Evolutionary conservation across 2,329 filamentous ascomycete species (phyloP), one percentile per base, ranked within the genome.

Genomic region (Amauroascus verrucosus): DNA sequence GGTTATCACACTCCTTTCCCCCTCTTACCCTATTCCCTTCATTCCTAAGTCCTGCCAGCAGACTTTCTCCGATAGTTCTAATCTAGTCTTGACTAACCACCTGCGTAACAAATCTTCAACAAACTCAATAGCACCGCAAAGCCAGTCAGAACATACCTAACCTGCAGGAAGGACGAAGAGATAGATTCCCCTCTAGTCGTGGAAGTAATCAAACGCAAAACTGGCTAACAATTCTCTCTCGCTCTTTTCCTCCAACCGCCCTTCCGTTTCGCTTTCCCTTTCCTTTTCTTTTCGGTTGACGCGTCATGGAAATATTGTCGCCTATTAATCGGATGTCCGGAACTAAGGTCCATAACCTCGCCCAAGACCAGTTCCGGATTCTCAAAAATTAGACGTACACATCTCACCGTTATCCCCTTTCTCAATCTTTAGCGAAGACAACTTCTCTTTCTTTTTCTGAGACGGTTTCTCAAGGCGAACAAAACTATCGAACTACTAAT

Each of bases 151-250:
- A 54, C 52, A 14, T 54, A 49, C 32, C 38, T 54, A 14, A 54
- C 52, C 43, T 54, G 52, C 30, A 44, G 52, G 40, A 49, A 40
- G 35, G 32, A 50, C 22, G 52, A 54, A 38, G 52, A 54, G 52
- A 50, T 54, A 28, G 52, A 54, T 46, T 50, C 46, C 18, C 52
- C 52, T n/a, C 22, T 38, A n/a, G 52, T 54, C 38, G 33, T 54
- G 8, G 52, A 50, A 40, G 41, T 54, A 4, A 50, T 54, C 51
- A 53, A 53, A 35, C 51, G 51, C 33, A 53, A 41, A 43, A 41
- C 24, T 16, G 48, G 24, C 14, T 51, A n/a, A 44, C 22, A 20
- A 7, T 13, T 28, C 11, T 8, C 14, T 7, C 9, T 43, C 4
- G 2, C 9, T n/a, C n/a, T 9, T 18, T 46, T 28, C 16, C 44